phyloP scores from a whole-genome alignment of 352 stramenopile genomes.

The Pythium guiyangense region DNA sequence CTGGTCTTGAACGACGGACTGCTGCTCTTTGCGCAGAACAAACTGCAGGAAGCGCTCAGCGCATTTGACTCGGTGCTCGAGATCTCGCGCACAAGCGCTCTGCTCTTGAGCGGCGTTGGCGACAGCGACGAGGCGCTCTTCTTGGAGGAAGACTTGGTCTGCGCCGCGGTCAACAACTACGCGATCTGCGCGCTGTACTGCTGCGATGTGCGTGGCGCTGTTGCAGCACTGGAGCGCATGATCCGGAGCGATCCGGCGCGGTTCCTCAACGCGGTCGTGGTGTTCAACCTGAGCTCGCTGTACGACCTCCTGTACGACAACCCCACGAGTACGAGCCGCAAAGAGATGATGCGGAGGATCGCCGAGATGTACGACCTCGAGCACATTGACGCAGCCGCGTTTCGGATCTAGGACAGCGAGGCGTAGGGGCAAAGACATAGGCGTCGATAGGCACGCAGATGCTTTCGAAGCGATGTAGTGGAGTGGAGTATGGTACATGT shows the following conservation, averaged over 20 bases:
- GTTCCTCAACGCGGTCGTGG: slow-evolving; percentile 62
- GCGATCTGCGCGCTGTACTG: slow-evolving; percentile 79
- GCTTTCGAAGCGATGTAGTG: not conserved
- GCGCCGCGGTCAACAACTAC: slow-evolving; percentile 77
- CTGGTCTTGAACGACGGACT: slow-evolving; percentile 73
- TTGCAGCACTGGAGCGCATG: slow-evolving; percentile 65
- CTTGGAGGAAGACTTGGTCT: slow-evolving; percentile 63
- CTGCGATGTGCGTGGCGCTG: slow-evolving; percentile 69
- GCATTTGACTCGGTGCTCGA: slow-evolving; percentile 70
- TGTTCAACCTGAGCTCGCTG: slow-evolving; percentile 81
- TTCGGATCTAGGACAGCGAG: slow-evolving; percentile 51
- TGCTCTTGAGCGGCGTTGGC: not conserved
- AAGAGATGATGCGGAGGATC: slow-evolving; percentile 83
- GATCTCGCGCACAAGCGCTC: not conserved
- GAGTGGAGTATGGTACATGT: slow-evolving; percentile 1
- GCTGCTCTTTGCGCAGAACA: slow-evolving; percentile 73
- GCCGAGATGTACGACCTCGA: slow-evolving; percentile 71
- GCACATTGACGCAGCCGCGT: slow-evolving; percentile 59
- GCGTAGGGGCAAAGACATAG: not conserved
- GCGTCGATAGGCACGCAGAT: not conserved
- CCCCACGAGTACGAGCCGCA: slow-evolving; percentile 65
- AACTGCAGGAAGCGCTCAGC: slow-evolving; percentile 70
- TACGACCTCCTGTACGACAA: slow-evolving; percentile 81
- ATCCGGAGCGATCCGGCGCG: slow-evolving; percentile 59
- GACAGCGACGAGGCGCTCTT: slow-evolving; percentile 35